Evolutionary conservation across 2,329 filamentous ascomycete genomes (phyloP).

Genomic region (Sporothrix brunneoviolacea): DNA sequence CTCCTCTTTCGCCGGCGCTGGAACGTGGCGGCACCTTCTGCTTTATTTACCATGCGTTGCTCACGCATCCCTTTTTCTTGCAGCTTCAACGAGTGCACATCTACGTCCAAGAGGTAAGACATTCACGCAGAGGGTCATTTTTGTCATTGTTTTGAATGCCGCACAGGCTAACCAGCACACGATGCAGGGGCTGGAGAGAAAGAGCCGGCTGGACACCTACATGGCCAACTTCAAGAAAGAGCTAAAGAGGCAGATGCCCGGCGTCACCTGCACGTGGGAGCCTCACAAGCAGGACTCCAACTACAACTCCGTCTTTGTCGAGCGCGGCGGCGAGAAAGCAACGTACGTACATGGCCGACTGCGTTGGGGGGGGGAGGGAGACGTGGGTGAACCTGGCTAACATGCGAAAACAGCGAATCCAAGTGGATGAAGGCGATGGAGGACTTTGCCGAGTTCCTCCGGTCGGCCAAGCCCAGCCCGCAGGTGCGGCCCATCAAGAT

Average conservation of each 20-base stretch:
- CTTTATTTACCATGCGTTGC: no score
- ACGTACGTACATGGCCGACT: no score
- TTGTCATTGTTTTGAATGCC: no score
- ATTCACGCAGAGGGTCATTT: not conserved
- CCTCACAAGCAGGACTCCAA: not conserved
- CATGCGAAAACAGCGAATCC: slow-evolving; percentile 1
- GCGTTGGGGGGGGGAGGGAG: no score
- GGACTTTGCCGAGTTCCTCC: slow-evolving; percentile 7
- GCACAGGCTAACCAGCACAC: not conserved
- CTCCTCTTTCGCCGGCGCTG: no score
- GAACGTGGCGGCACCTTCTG: no score
- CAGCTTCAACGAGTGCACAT: slow-evolving; percentile 7
- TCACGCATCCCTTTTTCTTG: not conserved
- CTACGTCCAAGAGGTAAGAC: slow-evolving; percentile 4
- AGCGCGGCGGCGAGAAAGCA: not conserved
- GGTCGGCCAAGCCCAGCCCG: not conserved
- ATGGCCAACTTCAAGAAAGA: not conserved
- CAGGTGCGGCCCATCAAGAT: slow-evolving; percentile 8
- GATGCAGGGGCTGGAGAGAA: not conserved
- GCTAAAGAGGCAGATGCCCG: not conserved
- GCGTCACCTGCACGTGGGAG: not conserved
- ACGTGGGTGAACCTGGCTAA: no score
- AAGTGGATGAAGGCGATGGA: slow-evolving; percentile 10
- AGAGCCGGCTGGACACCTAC: not conserved
- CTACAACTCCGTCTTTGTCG: slow-evolving; percentile 2